Evolutionary conservation across 345 rosid genomes (phyloP), one percentile per base, ranked within the genome.

Genomic region (thale cress (Arabidopsis thaliana)): DNA sequence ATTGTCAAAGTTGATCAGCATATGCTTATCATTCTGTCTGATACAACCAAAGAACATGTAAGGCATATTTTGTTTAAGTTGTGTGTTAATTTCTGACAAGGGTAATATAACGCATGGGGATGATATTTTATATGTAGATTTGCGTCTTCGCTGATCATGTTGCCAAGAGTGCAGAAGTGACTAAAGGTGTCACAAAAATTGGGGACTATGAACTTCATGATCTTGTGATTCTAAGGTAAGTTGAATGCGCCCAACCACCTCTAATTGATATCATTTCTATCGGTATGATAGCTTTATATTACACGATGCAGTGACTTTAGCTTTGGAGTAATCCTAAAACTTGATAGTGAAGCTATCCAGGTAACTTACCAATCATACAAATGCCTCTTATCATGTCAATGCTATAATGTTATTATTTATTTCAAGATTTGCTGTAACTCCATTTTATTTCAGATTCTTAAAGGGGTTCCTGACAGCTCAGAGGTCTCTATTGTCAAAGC

Each of bases 131-230:
- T 82, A 13, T 37, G 77, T 78, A 91, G 97, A 81, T 89, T 11
- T 85, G 89, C 53, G 91, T 89, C 52, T 90, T 93, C 68, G 90
- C 95, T 53, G 97, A 93, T 77, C 92, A 89, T 71, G 97, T 91
- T 64, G 96, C 86, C 62, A 90, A 87, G 84, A 93, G 97, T 79
- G 83, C 90, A 42, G 96, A 91, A 86, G 94, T 91, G 58, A 87
- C 93, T 16, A 84, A 90, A 60, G 96, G 94, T 66, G 62, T 88
- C 49, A 88, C 92, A 45, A 89, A 85, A 80, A 81, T 87, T 51
- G 96, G 97, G 59, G 97, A 89, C 56, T 91, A 85, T 64, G 98
- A 91, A 85, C 95, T 93, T 74, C 97, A 85, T 78, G 97, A 93
- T 80, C 92, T 93, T 80, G 97, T 91, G 74, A 78, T 87, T 48